phyloP scores from a whole-genome alignment of 805 yeast species.

The Hanseniaspora mollemarum region DNA sequence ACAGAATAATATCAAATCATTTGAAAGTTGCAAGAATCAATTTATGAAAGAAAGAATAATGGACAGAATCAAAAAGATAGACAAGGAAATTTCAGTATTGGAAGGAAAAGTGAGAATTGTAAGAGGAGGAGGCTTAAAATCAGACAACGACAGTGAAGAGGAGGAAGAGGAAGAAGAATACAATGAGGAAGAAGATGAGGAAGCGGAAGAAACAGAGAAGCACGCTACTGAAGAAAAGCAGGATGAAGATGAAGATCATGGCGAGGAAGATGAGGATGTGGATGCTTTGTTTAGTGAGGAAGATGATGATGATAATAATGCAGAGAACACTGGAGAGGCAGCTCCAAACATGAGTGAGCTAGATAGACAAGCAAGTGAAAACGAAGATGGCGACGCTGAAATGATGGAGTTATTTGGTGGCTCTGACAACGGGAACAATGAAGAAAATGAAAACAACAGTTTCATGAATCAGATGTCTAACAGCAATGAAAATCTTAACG shows the following conservation, averaged over 20 bases:
- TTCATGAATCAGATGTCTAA: neutral
- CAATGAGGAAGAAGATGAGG: constrained; percentile 1
- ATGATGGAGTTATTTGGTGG: constrained; percentile 15
- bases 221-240: too few relatives aligned
- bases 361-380: neutral
- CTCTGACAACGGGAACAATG: neutral
- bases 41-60: constrained; percentile 15
- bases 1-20: constrained; percentile 13
- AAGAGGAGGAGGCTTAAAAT: neutral
- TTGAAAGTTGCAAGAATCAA: constrained; percentile 15
- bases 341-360: neutral
- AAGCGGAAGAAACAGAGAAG: neutral
- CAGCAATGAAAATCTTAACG: neutral
- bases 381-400: constrained; percentile 8
- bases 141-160: neutral
- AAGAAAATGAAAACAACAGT: neutral
- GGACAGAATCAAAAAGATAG: constrained; percentile 15
- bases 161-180: neutral
- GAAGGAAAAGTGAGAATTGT: constrained; percentile 8
- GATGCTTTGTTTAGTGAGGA: constrained; percentile 12
- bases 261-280: constrained; percentile 2
- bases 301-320: constrained; percentile 8
- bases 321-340: neutral
- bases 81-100: constrained; percentile 12
- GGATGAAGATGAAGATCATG: neutral